These are phyloP conservation scores for Fusarium napiforme DNA, from an alignment of 2,329 filamentous ascomycete genomes.

Conservation along the genomic window DNA sequence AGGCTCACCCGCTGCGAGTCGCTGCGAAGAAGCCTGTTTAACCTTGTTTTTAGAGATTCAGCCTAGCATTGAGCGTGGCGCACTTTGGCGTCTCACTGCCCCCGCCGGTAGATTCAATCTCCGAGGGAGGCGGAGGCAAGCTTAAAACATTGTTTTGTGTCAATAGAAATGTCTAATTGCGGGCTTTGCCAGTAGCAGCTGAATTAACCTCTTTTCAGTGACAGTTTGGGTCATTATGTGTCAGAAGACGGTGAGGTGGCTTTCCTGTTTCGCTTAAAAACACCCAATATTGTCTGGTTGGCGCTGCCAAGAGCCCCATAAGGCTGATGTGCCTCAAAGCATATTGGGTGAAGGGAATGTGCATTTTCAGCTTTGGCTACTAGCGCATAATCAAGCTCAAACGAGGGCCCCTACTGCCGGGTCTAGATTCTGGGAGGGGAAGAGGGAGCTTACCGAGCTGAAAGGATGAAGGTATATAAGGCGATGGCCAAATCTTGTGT, in stretches of 20 bases:
- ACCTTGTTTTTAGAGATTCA: conserved; percentile 20
- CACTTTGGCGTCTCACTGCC: background rate
- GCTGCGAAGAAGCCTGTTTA: conserved; percentile 13
- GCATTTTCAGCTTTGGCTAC: conserved; percentile 7
- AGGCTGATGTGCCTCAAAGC: conserved; percentile 6
- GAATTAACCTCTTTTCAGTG: background rate
- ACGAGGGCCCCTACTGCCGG: background rate
- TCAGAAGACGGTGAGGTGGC: background rate
- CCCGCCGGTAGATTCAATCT: background rate
- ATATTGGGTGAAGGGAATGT: background rate
- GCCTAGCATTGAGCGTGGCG: conserved; percentile 3
- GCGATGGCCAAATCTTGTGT: background rate
- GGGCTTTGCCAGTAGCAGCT: background rate
- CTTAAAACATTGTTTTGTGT: background rate
- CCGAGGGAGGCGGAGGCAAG: background rate
- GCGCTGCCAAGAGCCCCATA: background rate
- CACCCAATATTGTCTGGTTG: background rate
- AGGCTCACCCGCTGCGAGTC: conserved; percentile 60
- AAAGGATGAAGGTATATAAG: background rate
- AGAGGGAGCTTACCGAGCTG: background rate
- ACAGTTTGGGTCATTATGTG: background rate
- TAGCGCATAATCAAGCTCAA: background rate
- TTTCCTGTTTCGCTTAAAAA: background rate
- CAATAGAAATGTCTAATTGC: background rate
- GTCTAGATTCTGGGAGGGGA: background rate